phyloP scores from a whole-genome alignment of 192 early-diverging fungal genomes.

The Phycomyces blakesleeanus region DNA sequence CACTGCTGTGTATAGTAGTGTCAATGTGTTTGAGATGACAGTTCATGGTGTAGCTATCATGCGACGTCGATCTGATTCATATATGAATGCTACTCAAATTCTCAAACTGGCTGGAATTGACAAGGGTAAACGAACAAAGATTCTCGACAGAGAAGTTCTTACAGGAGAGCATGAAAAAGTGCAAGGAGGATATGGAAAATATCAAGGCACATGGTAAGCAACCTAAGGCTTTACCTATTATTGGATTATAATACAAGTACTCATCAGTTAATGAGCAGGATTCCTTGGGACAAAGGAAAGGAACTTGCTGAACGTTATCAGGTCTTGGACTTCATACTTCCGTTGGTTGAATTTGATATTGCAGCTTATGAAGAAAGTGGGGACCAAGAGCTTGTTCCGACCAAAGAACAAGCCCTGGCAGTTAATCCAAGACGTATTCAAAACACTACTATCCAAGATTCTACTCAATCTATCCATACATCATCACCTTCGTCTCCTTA shows the following conservation, averaged over 20 bases:
- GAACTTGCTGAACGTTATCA: conserved; percentile 78
- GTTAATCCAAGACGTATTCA: neutral
- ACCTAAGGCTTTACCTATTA: neutral
- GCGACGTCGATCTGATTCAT: conserved; percentile 75
- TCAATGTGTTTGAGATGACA: conserved; percentile 78
- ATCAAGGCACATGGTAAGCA: conserved; percentile 83
- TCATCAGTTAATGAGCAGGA: conserved; percentile 44
- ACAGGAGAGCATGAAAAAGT: conserved; percentile 86
- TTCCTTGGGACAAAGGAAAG: conserved; percentile 83
- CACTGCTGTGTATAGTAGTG: conserved; percentile 58
- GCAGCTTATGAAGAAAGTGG: conserved; percentile 30
- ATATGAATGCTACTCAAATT: conserved; percentile 90
- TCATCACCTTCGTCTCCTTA: conserved; percentile 12
- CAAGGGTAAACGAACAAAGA: conserved; percentile 81
- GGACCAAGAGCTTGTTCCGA: conserved; percentile 35
- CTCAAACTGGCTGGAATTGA: conserved; percentile 87
- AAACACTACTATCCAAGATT: conserved; percentile 9
- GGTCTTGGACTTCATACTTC: conserved; percentile 65
- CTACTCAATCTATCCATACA: conserved; percentile 15
- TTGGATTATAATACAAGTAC: neutral
- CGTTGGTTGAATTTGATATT: conserved; percentile 81
- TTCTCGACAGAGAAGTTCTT: conserved; percentile 83
- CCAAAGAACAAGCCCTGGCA: conserved; percentile 44
- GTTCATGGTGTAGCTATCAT: conserved; percentile 71
- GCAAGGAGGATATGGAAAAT: conserved; percentile 94